Conservation (phyloP, 257 asterid genomes). For the Euphrasia confusa region DNA sequence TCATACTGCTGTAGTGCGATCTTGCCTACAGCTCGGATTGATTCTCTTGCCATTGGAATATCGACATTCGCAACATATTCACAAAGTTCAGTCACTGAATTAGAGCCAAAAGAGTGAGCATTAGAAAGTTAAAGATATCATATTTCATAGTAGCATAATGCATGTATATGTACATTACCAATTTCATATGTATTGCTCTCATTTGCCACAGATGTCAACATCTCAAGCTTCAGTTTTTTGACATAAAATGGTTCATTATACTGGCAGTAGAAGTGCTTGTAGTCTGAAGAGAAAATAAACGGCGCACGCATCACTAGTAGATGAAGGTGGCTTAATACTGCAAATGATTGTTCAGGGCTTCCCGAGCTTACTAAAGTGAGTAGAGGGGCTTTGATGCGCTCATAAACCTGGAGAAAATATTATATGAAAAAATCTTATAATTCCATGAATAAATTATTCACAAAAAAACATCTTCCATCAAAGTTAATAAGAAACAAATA, state of each 20-base stretch:
- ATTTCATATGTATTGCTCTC: slow-evolving; percentile 98
- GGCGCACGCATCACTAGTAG: slow-evolving; percentile 98
- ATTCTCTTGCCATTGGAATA: slow-evolving; percentile 97
- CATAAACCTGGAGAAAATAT: slow-evolving; percentile 65
- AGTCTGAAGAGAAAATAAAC: slow-evolving; percentile 85
- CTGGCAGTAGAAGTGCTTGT: slow-evolving; percentile 98
- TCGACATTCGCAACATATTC: slow-evolving; percentile 99
- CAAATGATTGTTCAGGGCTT: slow-evolving; percentile 95
- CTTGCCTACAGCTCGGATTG: slow-evolving; percentile 98
- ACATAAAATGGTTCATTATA: slow-evolving; percentile 97
- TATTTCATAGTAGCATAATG: slow-evolving; percentile 24
- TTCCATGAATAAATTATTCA: slow-evolving; percentile 8
- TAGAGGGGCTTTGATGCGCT: slow-evolving; percentile 97
- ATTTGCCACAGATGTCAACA: slow-evolving; percentile 97
- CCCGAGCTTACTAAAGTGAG: slow-evolving; percentile 98
- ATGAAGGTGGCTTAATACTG: slow-evolving; percentile 93
- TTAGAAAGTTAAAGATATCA: slow-evolving; percentile 21
- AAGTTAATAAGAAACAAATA: slow-evolving; percentile 2
- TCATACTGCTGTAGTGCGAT: slow-evolving; percentile 97
- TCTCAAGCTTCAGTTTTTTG: slow-evolving; percentile 95
- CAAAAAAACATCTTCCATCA: slow-evolving; percentile 15
- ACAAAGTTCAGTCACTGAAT: slow-evolving; percentile 93
- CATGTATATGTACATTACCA: slow-evolving; percentile 42
- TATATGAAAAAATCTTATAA: not conserved
- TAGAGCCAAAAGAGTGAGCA: slow-evolving; percentile 26